Evolutionary conservation across 805 yeast species (phyloP), one percentile per base, ranked within the genome.

Genomic region (Lachancea thermotolerans): DNA sequence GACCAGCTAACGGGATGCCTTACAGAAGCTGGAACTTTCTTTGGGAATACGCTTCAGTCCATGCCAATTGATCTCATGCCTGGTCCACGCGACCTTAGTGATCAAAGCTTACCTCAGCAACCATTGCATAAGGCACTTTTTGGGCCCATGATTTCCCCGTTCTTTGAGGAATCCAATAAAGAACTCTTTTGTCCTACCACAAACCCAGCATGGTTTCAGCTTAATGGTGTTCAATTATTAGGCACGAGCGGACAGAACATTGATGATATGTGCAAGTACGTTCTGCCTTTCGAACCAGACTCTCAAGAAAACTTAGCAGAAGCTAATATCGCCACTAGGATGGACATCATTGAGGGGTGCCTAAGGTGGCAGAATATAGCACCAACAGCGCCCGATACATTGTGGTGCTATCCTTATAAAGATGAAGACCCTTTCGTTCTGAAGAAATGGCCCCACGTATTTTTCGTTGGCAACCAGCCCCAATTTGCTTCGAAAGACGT

Each of bases 371-470:
- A 89, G 56, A 87, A 87, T 57, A 70, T 86, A 18, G 81, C 86
- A 0, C 99, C 99, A 2, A 89, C 97, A 0, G 95, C 96, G 1
- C 99, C 99, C 0, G 98, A 93, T 58, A 93, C 99, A 0, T 66
- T 93, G 36, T 84, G 90, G 74, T 81, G 95, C 52, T 89, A 87
- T 55, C 97, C 99, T 1, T 90, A 73, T 56, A 74, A 75, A 10
- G 77, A 79, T 21, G 56, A 59, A 1, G 98, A 93, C 62, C 98
- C 98, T 3, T 88, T 91, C 62, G 70, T 81, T 1, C 67, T 93
- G n/a, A 68, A 68, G 9, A 86, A 85, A 56, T 78, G 85, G 14
- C 98, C 98, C 0, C 90, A 88, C 59, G 82, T 90, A 2, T 88
- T 85, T 57, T 79, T 87, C 54, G 87, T 78, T 3, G 98, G 96